Base-by-base conservation (phyloP, 169 alveolate species). In the Ichthyophthirius multifiliis region DNA sequence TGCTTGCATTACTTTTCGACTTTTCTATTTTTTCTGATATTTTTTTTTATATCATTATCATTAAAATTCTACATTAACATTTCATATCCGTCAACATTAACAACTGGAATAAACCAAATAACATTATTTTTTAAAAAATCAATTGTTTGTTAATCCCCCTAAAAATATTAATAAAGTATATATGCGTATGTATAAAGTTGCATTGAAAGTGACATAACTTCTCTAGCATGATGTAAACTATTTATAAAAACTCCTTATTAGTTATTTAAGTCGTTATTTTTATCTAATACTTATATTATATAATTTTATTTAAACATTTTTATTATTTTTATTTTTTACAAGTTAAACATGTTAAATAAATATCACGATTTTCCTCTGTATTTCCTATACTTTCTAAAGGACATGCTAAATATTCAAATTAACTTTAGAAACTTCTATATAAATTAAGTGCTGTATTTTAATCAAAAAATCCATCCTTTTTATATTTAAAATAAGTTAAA, bases 71-170 rank as follows among this genome's bases (percentile, higher is more conserved):
- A n/a, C n/a, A n/a, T n/a, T n/a, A n/a, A n/a, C n/a, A n/a, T n/a
- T n/a, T n/a, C n/a, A n/a, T n/a, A n/a, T n/a, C 94, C 93, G 83
- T 94, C 97, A 32, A 90, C 74, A 75, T 94, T 94, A 5, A 94
- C 87, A 35, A 90, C 84, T 37, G 97, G 97, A 13, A 34, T 10
- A 16, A 37, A 73, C 45, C 71, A 81, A 55, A 32, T 41, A 73
- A 43, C 75, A 18, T 67, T 65, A 32, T 32, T 16, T 71, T 16
- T 20, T 39, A 55, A 15, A 6, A 43, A 74, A 23, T 30, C 31
- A 2, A 23, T 0, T 4, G 16, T 31, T 4, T 27, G 45, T 23
- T 15, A 0, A 39, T 44, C 37, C 30, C 18, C 10, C 3, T n/a
- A 27, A 15, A 10, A 30, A 27, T 45, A 43, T 5, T 31, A 20